Percentiles rank a stretch among this genome's conserved stretches.
These are phyloP conservation scores for Aspergillus sclerotiicarbonarius DNA, from an alignment of 495 filamentous ascomycete genomes.

Conservation along the genomic window DNA sequence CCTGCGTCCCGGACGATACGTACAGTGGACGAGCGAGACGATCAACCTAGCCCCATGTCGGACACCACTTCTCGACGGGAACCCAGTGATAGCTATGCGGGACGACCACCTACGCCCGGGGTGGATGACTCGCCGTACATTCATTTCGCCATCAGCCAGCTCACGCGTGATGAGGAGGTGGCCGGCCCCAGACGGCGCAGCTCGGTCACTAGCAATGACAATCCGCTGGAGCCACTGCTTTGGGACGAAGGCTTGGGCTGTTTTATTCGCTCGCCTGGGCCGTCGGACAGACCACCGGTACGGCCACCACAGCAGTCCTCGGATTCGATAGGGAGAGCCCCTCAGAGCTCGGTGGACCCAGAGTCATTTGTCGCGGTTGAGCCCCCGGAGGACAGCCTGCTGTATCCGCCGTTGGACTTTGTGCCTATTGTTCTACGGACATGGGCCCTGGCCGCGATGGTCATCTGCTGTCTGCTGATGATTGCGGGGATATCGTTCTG, in stretches of 20 bases:
- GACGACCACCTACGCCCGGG: conserved; percentile 56
- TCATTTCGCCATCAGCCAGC: conserved; percentile 69
- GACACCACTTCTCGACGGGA: conserved; percentile 30
- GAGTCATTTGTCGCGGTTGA: conserved; percentile 56
- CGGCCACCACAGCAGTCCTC: conserved; percentile 11
- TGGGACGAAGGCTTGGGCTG: conserved; percentile 52
- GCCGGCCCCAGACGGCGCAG: conserved; percentile 30
- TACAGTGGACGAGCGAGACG: conserved; percentile 35
- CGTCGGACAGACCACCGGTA: conserved; percentile 15
- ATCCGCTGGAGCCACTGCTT: conserved; percentile 49
- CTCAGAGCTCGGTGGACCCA: conserved; percentile 35
- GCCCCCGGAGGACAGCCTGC: conserved; percentile 40
- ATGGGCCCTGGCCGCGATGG: conserved; percentile 54
- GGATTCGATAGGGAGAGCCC: conserved; percentile 16
- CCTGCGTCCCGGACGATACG: conserved; percentile 31
- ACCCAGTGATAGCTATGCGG: conserved; percentile 34
- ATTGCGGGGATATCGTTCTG: conserved; percentile 67
- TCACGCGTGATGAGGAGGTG: conserved; percentile 64
- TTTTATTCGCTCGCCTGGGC: conserved; percentile 35
- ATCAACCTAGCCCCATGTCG: conserved; percentile 27
- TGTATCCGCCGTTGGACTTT: conserved; percentile 58
- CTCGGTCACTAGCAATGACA: conserved; percentile 40
- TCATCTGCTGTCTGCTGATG: conserved; percentile 66
- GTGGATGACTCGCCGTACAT: conserved; percentile 69
- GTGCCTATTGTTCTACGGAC: conserved; percentile 66